These are phyloP conservation scores for Mycena floridula DNA, from an alignment of 768 basidiomycete species.

Conservation along the genomic window DNA sequence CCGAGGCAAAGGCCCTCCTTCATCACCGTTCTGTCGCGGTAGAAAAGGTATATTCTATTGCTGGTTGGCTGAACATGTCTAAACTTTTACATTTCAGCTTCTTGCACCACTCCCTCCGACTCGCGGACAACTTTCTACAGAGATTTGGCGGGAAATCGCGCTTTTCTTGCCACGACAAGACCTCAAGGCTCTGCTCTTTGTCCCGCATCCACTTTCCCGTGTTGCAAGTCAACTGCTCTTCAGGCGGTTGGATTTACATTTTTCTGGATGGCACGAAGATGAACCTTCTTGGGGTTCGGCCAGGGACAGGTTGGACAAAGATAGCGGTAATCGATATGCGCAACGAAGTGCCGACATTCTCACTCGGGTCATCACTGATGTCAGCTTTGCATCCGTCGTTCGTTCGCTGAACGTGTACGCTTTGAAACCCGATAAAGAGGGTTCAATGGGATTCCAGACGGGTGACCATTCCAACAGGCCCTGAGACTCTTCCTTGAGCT, in stretches of 20 bases:
- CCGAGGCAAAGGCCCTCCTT: slow-evolving; percentile 57
- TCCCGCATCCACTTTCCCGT: slow-evolving; percentile 62
- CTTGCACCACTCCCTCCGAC: slow-evolving; percentile 26
- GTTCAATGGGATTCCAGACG: slow-evolving; percentile 57
- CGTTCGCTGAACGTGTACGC: slow-evolving; percentile 56
- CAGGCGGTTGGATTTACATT: slow-evolving; percentile 57
- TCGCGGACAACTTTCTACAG: slow-evolving; percentile 54
- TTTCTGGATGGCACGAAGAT: slow-evolving; percentile 32
- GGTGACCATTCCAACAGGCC: slow-evolving; percentile 28
- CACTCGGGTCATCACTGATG: slow-evolving; percentile 57
- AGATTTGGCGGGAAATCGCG: slow-evolving; percentile 70
- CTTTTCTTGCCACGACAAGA: slow-evolving; percentile 56
- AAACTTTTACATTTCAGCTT: slow-evolving; percentile 1
- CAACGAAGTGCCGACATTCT: slow-evolving; percentile 69
- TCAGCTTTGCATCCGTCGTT: slow-evolving; percentile 51
- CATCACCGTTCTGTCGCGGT: slow-evolving; percentile 49
- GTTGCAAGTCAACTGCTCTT: slow-evolving; percentile 67
- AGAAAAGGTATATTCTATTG: slow-evolving; percentile 41
- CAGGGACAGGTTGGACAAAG: slow-evolving; percentile 15
- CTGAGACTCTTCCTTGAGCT: not conserved
- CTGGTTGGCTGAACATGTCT: slow-evolving; percentile 1
- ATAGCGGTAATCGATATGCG: slow-evolving; percentile 45
- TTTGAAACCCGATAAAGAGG: slow-evolving; percentile 37
- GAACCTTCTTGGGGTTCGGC: slow-evolving; percentile 15
- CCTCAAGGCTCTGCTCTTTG: slow-evolving; percentile 55